These are phyloP conservation scores for Hypholoma sublateritium DNA, from an alignment of 768 basidiomycete genomes.

Conservation along the genomic window DNA sequence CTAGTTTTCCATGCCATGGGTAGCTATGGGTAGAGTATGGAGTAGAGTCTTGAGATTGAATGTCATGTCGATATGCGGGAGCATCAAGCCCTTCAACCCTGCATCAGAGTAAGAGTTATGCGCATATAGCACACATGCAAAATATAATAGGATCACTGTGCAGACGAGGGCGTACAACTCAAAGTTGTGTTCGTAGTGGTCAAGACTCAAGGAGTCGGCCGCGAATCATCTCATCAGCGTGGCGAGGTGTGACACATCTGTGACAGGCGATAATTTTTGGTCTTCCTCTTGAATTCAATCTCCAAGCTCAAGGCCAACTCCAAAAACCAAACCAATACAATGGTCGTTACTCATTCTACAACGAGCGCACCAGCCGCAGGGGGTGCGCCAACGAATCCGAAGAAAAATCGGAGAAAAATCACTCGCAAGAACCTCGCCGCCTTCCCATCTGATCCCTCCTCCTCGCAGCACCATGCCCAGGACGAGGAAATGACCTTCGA, in stretches of 20 bases:
- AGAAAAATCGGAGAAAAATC: constrained; percentile 40
- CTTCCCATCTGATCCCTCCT: constrained; percentile 20
- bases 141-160: too few relatives aligned
- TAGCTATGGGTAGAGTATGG: too few relatives aligned
- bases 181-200: not conserved
- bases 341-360: constrained; percentile 40
- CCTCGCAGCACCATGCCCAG: constrained; percentile 13
- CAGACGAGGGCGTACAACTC: too few relatives aligned
- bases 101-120: too few relatives aligned
- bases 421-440: constrained; percentile 29
- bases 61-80: too few relatives aligned
- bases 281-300: not conserved
- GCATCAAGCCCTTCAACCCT: too few relatives aligned
- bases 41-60: too few relatives aligned
- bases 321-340: constrained; percentile 18
- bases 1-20: too few relatives aligned
- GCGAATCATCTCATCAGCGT: not conserved
- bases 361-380: constrained; percentile 16
- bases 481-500: constrained; percentile 25
- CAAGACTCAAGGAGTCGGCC: not conserved
- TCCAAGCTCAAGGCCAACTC: constrained; percentile 2
- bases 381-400: constrained; percentile 11
- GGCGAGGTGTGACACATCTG: constrained; percentile 12
- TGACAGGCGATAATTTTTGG: constrained; percentile 18
- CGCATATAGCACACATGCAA: too few relatives aligned